These are phyloP conservation scores for Cubamyces sp. DNA, from an alignment of 768 basidiomycete species.

Conservation along the genomic window DNA sequence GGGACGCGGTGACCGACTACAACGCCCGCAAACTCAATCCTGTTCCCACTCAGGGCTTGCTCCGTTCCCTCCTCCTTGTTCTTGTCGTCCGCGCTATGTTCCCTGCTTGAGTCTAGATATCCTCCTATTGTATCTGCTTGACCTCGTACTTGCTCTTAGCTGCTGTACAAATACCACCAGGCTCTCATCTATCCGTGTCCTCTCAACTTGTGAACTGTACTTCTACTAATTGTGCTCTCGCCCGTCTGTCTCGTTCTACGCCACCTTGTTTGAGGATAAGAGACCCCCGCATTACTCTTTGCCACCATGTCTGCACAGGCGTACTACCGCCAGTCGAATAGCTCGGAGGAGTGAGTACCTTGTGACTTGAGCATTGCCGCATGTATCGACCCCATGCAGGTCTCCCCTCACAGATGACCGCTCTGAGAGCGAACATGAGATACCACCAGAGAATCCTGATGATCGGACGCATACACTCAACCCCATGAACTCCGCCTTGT, in stretches of 20 bases:
- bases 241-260: neutral
- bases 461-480: constrained; percentile 10
- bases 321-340: constrained; percentile 18
- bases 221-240: constrained; percentile 2
- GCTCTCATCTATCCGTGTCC: neutral
- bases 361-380: neutral
- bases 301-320: constrained; percentile 12
- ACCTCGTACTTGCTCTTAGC: neutral
- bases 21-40: constrained; percentile 13
- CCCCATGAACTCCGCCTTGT: constrained; percentile 21
- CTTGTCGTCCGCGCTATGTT: constrained; percentile 8
- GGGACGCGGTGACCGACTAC: constrained; percentile 3
- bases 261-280: neutral
- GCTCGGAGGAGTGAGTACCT: constrained; percentile 23
- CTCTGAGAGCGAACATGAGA: constrained; percentile 21
- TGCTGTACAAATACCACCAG: constrained; percentile 4
- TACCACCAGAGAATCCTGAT: neutral
- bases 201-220: constrained; percentile 8
- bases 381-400: neutral
- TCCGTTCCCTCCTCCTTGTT: neutral
- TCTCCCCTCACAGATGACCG: constrained; percentile 22
- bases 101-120: constrained; percentile 13
- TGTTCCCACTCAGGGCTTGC: constrained; percentile 12
- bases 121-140: constrained; percentile 19
- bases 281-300: neutral